phyloP scores from a whole-genome alignment of 1,284 basidiomycete species.

The Microbotryum intermedium region DNA sequence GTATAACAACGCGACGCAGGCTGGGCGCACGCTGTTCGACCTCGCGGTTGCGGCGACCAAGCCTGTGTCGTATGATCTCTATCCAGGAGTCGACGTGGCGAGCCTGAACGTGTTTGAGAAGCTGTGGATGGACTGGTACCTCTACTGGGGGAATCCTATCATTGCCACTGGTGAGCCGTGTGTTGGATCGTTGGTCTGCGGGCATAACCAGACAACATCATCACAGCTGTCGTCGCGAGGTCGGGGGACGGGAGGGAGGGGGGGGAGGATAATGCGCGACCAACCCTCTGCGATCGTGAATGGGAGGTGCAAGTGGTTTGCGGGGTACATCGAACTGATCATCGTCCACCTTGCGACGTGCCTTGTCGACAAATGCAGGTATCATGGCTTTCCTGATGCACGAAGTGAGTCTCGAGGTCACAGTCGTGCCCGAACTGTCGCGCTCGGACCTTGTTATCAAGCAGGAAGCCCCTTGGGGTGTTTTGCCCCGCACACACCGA shows the following conservation, averaged over 20 bases:
- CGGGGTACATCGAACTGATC: too few species aligned
- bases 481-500: too few species aligned
- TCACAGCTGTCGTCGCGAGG: neutral
- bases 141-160: constrained; percentile 60
- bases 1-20: constrained; percentile 19
- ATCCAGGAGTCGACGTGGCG: constrained; percentile 49
- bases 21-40: constrained; percentile 5
- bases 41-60: constrained; percentile 31
- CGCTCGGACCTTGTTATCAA: neutral
- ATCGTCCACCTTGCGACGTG: too few species aligned
- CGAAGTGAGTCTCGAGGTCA: constrained; percentile 8
- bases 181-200: neutral
- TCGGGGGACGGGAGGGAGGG: too few species aligned
- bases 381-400: constrained; percentile 83
- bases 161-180: constrained; percentile 57
- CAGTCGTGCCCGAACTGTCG: neutral
- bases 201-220: neutral
- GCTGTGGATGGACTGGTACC: constrained; percentile 17
- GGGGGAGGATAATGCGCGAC: too few species aligned
- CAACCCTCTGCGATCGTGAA: neutral
- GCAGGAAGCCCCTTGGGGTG: too few species aligned
- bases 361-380: constrained; percentile 42
- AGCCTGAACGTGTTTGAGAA: constrained; percentile 46
- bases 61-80: constrained; percentile 38
- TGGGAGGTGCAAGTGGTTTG: too few species aligned